Percentiles rank a stretch among this genome's conserved stretches.
Conservation (phyloP, 2,329 filamentous ascomycete species). For the Alternaria metachromatica region DNA sequence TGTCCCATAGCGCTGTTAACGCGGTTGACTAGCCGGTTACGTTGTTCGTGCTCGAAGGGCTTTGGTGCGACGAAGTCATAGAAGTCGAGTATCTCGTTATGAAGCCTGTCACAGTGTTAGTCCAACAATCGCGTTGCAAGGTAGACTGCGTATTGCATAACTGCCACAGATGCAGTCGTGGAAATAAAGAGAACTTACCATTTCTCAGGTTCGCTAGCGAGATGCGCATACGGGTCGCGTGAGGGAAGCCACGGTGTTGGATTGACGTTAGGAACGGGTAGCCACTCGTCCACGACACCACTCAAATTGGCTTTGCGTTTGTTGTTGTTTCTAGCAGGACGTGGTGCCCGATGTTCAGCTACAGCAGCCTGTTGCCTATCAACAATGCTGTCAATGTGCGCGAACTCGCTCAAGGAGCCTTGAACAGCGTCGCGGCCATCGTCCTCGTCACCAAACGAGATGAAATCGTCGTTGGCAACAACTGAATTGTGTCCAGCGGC, state of each 20-base stretch:
- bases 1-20: constrained; percentile 65
- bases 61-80: constrained; percentile 82
- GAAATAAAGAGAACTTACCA: constrained; percentile 43
- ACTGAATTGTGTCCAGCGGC: constrained; percentile 59
- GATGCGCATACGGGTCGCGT: constrained; percentile 60
- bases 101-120: constrained; percentile 63
- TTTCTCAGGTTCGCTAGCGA: constrained; percentile 56
- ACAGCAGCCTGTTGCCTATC: constrained; percentile 15
- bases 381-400: constrained; percentile 12
- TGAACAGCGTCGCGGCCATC: constrained; percentile 16
- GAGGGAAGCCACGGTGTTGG: constrained; percentile 58
- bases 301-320: constrained; percentile 72
- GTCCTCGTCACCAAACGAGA: constrained; percentile 71
- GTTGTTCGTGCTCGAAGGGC: constrained; percentile 77
- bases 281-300: constrained; percentile 54
- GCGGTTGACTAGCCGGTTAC: constrained; percentile 73
- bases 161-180: background rate
- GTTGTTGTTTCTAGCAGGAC: constrained; percentile 7
- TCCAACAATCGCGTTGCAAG: background rate
- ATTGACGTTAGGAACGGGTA: constrained; percentile 41
- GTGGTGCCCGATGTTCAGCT: constrained; percentile 18
- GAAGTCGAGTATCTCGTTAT: constrained; percentile 90
- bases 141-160: background rate
- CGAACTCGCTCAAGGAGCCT: constrained; percentile 34
- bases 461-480: constrained; percentile 75